Evolutionary conservation across 179 eudicot species (phyloP).

Genomic region (Corrigiola litoralis): DNA sequence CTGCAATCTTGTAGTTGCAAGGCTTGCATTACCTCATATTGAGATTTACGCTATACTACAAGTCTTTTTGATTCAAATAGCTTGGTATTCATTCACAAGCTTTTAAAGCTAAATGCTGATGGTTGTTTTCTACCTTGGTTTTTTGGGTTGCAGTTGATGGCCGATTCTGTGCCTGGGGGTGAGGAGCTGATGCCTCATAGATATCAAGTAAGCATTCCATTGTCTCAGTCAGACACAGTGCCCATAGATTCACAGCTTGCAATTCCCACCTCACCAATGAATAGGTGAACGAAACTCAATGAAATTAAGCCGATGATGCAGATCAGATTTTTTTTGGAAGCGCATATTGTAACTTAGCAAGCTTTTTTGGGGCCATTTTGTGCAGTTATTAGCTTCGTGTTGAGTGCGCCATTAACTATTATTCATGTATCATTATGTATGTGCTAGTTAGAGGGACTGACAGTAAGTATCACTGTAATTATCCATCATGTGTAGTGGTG

Average conservation of each 20-base stretch:
- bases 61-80: no score
- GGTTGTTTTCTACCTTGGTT: neutral
- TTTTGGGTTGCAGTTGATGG: constrained; percentile 18
- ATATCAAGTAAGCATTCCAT: constrained; percentile 12
- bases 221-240: constrained; percentile 12
- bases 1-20: no score
- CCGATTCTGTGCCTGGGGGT: constrained; percentile 13
- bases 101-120: neutral
- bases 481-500: no score
- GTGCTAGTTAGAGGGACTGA: no score
- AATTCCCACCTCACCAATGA: neutral
- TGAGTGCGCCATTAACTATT: neutral
- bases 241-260: neutral
- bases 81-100: neutral
- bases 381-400: neutral
- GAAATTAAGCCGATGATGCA: neutral
- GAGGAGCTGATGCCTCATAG: constrained; percentile 30
- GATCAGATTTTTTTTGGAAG: neutral
- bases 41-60: no score
- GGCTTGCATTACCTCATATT: no score
- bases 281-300: neutral
- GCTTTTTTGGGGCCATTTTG: constrained; percentile 3
- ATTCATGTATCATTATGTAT: neutral
- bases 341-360: neutral
- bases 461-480: no score